A percentile compares a stretch with the other conserved stretches of the same genome.
These are phyloP conservation scores for Serpula lacrymans DNA, from an alignment of 768 basidiomycete species.

Conservation along the genomic window DNA sequence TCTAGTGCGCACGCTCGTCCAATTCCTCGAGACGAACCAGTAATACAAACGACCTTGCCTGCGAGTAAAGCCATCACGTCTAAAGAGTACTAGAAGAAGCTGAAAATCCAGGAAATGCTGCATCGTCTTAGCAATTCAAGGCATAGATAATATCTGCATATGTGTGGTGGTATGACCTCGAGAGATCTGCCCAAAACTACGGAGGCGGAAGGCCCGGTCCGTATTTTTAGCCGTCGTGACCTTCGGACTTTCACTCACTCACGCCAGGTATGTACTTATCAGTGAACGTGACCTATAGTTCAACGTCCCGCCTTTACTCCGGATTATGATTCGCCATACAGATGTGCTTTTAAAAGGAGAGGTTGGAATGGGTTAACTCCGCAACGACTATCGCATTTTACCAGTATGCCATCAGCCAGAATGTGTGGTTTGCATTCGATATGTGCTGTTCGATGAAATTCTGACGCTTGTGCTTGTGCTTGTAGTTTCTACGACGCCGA, in stretches of 20 bases:
- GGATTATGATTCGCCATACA: background rate
- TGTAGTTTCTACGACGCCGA: constrained; percentile 54
- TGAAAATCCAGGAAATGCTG: too few species aligned
- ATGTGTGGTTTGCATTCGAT: constrained; percentile 38
- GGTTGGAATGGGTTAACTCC: background rate
- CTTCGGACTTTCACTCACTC: constrained; percentile 17
- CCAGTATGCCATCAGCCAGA: constrained; percentile 40
- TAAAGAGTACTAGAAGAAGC: too few species aligned
- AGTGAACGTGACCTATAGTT: constrained; percentile 11
- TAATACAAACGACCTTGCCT: constrained; percentile 65
- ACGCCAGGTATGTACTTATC: constrained; percentile 4
- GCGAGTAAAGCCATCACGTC: constrained; percentile 41
- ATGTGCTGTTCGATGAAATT: background rate
- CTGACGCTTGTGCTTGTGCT: background rate
- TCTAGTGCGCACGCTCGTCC: constrained; percentile 68
- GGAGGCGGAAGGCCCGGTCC: constrained; percentile 7
- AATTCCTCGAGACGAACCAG: constrained; percentile 72
- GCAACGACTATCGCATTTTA: constrained; percentile 1
- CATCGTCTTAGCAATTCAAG: too few species aligned
- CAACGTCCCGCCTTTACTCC: constrained; percentile 5
- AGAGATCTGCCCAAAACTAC: too few species aligned
- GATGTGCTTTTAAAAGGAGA: constrained; percentile 5
- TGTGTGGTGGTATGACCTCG: too few species aligned
- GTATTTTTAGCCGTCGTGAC: constrained; percentile 6
- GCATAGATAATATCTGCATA: too few species aligned